Conservation (phyloP, 176 grass and related monocot species). For the Rhynchospora tenuis region DNA sequence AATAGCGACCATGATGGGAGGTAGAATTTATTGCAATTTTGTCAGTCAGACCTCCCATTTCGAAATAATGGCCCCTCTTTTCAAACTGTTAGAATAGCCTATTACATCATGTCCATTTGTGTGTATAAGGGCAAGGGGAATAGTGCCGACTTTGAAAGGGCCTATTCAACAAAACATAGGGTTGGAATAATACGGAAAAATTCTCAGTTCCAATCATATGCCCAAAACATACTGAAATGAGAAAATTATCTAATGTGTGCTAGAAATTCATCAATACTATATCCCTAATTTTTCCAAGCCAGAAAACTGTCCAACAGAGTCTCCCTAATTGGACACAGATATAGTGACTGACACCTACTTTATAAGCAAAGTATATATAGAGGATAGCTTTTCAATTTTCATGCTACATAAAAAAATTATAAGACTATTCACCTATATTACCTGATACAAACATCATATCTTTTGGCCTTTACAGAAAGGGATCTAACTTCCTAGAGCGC, state of each 20-base stretch:
- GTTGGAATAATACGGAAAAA: neutral
- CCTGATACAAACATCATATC: slow-evolving; percentile 33
- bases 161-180: neutral
- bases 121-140: neutral
- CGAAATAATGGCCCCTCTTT: neutral
- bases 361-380: neutral
- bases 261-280: neutral
- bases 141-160: neutral
- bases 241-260: neutral
- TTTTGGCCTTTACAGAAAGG: slow-evolving; percentile 52
- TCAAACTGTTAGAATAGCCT: neutral
- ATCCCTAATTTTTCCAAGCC: slow-evolving; percentile 1
- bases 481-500: slow-evolving; percentile 56
- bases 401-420: neutral
- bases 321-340: neutral
- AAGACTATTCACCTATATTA: neutral
- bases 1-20: neutral
- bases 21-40: neutral
- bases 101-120: neutral
- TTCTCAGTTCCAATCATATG: neutral
- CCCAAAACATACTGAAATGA: neutral
- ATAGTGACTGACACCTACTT: neutral
- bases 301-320: neutral
- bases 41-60: neutral
- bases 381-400: neutral